Conservation (phyloP, 2,329 filamentous ascomycete species). For the Harringtonia aguacate region DNA sequence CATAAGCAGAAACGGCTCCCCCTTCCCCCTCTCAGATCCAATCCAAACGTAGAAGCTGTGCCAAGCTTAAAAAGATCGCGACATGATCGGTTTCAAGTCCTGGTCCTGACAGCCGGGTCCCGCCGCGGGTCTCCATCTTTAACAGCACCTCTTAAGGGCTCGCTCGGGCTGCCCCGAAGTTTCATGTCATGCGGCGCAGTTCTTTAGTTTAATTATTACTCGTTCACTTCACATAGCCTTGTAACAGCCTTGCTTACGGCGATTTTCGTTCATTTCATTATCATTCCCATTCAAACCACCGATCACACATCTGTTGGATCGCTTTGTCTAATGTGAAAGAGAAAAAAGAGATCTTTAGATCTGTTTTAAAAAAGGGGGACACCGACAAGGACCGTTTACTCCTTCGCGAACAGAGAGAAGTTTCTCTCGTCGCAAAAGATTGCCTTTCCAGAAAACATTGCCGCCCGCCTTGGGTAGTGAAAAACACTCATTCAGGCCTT, state of each 20-base stretch:
- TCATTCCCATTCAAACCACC: slow-evolving; percentile 1
- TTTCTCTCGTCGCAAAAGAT: not conserved
- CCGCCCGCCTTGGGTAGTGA: not conserved
- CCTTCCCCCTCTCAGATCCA: too few species aligned
- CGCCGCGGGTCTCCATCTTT: too few species aligned
- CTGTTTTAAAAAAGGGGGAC: not conserved
- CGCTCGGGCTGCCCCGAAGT: too few species aligned
- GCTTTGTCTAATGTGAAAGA: slow-evolving; percentile 1
- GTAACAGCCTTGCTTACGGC: not conserved
- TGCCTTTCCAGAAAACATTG: not conserved
- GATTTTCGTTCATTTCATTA: not conserved
- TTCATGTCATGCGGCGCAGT: too few species aligned
- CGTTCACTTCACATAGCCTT: not conserved
- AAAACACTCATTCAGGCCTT: not conserved
- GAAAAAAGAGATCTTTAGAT: too few species aligned
- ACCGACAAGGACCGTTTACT: not conserved
- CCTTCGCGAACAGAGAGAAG: not conserved
- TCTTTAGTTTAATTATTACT: too few species aligned
- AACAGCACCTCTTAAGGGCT: too few species aligned
- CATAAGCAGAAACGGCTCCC: too few species aligned
- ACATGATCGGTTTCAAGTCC: too few species aligned
- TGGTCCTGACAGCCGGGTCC: too few species aligned
- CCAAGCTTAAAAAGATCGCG: too few species aligned
- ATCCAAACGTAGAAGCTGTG: too few species aligned
- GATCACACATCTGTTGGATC: not conserved